Conservation (phyloP, 768 basidiomycete species). For the Naganishia friedmannii region DNA sequence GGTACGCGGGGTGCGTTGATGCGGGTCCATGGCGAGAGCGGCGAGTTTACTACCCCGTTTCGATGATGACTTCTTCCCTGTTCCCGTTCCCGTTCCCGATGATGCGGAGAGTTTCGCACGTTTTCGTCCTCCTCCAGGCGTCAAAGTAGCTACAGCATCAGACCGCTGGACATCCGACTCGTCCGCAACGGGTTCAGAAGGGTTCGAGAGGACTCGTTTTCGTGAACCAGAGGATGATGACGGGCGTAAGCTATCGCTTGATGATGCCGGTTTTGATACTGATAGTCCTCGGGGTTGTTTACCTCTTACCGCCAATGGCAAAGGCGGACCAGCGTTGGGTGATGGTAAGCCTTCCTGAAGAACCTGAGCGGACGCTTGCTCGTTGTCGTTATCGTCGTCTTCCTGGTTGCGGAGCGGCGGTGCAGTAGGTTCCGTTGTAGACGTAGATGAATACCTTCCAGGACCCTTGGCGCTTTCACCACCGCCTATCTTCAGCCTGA, state of each 20-base stretch:
- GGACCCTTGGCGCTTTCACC: too few relatives aligned
- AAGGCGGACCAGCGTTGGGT: not conserved
- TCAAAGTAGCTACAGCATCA: not conserved
- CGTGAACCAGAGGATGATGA: not conserved
- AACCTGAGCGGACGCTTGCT: not conserved
- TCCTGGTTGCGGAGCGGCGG: not conserved
- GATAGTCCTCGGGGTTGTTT: not conserved
- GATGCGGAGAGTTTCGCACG: not conserved
- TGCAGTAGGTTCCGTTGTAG: not conserved
- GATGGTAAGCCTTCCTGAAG: not conserved
- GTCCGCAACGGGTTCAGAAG: not conserved
- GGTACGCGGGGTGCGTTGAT: too few relatives aligned
- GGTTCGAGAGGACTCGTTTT: constrained; percentile 16
- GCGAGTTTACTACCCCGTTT: not conserved
- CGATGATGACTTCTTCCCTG: not conserved
- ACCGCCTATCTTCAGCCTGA: constrained; percentile 7
- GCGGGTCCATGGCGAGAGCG: too few relatives aligned
- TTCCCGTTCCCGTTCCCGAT: not conserved
- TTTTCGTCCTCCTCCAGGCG: not conserved
- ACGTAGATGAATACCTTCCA: too few relatives aligned
- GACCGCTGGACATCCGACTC: not conserved
- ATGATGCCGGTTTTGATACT: not conserved
- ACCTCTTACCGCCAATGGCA: not conserved
- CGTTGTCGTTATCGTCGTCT: not conserved
- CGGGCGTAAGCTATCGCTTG: not conserved